Conservation (phyloP, 345 rosid species). For the Lagerstroemia speciosa region DNA sequence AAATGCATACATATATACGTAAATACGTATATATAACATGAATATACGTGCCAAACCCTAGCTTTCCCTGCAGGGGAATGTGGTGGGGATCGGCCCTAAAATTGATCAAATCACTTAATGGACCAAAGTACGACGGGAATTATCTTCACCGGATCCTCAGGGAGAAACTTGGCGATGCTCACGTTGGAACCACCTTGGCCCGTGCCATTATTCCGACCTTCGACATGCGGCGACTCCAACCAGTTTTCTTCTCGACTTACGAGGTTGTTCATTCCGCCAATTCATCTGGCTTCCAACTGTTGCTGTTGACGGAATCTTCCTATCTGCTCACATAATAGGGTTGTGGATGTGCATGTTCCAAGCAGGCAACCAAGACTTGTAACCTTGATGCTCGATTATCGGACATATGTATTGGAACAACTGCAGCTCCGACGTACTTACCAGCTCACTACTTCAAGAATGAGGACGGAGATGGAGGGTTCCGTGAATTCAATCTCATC, state of each 20-base stretch:
- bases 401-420: slow-evolving; percentile 21
- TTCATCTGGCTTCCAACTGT: neutral
- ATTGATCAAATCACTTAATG: slow-evolving; percentile 22
- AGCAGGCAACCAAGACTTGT: slow-evolving; percentile 10
- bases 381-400: slow-evolving; percentile 14
- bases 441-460: slow-evolving; percentile 21
- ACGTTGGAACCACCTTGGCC: slow-evolving; percentile 29
- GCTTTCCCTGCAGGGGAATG: neutral
- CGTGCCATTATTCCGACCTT: slow-evolving; percentile 47
- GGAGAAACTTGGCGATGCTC: slow-evolving; percentile 28
- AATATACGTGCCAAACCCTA: neutral
- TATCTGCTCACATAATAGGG: neutral
- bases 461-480: slow-evolving; percentile 9
- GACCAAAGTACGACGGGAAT: slow-evolving; percentile 47
- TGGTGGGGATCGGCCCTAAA: slow-evolving; percentile 7
- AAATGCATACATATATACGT: neutral
- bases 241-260: slow-evolving; percentile 35
- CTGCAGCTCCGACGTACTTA: slow-evolving; percentile 28
- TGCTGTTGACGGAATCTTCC: neutral
- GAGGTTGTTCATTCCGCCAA: slow-evolving; percentile 20
- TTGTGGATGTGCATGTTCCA: neutral
- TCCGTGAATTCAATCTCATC: slow-evolving; percentile 19
- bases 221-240: slow-evolving; percentile 43
- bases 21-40: no score
- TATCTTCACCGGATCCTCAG: slow-evolving; percentile 23